phyloP scores from a whole-genome alignment of 225 moss, liverwort and hornwort genomes.

The Anthoceros angustus region DNA sequence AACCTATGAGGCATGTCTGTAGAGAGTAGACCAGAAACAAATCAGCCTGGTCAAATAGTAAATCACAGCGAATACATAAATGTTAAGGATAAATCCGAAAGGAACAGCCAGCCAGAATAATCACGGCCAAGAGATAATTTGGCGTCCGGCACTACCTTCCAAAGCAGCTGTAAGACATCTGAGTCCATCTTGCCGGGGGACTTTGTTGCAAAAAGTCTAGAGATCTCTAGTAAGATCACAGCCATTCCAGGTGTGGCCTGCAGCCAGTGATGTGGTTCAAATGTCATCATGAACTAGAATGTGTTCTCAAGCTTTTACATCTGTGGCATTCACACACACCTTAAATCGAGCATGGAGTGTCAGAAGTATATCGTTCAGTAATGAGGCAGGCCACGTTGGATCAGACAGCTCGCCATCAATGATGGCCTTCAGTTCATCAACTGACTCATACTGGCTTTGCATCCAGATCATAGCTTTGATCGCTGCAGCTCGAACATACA shows the following conservation, averaged over 20 bases:
- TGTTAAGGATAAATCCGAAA: too few species aligned
- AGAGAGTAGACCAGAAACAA: not conserved
- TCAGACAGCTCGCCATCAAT: constrained; percentile 86
- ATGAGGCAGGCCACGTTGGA: constrained; percentile 81
- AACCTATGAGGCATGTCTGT: constrained; percentile 91
- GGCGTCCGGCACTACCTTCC: constrained; percentile 47
- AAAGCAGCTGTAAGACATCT: constrained; percentile 88
- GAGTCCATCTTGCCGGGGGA: constrained; percentile 99
- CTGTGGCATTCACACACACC: constrained; percentile 27
- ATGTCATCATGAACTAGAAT: not conserved
- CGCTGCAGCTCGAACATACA: constrained; percentile 94
- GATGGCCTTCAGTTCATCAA: constrained; percentile 89
- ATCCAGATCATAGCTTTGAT: constrained; percentile 98
- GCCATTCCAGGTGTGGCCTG: constrained; percentile 99
- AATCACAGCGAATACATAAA: too few species aligned
- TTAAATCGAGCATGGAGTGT: constrained; percentile 96
- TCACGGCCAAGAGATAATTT: too few species aligned
- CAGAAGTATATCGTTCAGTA: constrained; percentile 86
- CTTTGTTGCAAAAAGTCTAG: constrained; percentile 93
- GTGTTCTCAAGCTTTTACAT: not conserved
- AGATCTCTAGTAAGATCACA: constrained; percentile 92
- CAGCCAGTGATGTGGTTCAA: constrained; percentile 2
- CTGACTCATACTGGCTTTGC: constrained; percentile 90
- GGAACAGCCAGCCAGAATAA: too few species aligned
- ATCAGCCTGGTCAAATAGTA: too few species aligned